phyloP scores from a whole-genome alignment of 2,329 filamentous ascomycete species.

The Paraphoma chrysanthemicola region DNA sequence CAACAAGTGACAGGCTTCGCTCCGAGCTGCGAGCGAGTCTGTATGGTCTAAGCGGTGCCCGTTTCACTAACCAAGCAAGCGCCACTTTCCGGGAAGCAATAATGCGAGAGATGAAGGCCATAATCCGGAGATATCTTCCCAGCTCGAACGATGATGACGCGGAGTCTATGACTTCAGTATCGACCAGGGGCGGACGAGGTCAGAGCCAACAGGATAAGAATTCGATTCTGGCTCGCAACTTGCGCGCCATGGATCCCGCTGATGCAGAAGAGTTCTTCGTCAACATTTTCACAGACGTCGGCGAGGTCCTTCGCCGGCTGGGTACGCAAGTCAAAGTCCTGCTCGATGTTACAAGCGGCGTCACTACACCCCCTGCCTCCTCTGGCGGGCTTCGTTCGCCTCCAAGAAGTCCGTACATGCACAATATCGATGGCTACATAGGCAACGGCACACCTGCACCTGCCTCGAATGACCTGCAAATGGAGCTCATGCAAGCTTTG shows the following conservation, averaged over 20 bases:
- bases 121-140: slow-evolving; percentile 85
- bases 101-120: slow-evolving; percentile 81
- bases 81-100: slow-evolving; percentile 83
- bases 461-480: slow-evolving; percentile 58
- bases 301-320: slow-evolving; percentile 83
- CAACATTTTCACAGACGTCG: slow-evolving; percentile 84
- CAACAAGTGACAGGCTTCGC: slow-evolving; percentile 73
- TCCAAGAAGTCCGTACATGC: slow-evolving; percentile 52
- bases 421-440: slow-evolving; percentile 53
- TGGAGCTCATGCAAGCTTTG: slow-evolving; percentile 77
- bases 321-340: slow-evolving; percentile 93
- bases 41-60: slow-evolving; percentile 79
- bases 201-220: slow-evolving; percentile 86
- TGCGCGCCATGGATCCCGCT: slow-evolving; percentile 80
- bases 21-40: slow-evolving; percentile 73
- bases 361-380: slow-evolving; percentile 57
- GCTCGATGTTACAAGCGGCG: slow-evolving; percentile 87
- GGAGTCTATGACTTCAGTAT: slow-evolving; percentile 85
- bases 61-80: slow-evolving; percentile 81
- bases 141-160: slow-evolving; percentile 95
- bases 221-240: slow-evolving; percentile 82
- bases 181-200: slow-evolving; percentile 74
- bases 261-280: slow-evolving; percentile 85
- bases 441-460: slow-evolving; percentile 19
- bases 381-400: slow-evolving; percentile 54